phyloP scores from a whole-genome alignment of 352 stramenopile genomes.

The Globisporangium canariense region DNA sequence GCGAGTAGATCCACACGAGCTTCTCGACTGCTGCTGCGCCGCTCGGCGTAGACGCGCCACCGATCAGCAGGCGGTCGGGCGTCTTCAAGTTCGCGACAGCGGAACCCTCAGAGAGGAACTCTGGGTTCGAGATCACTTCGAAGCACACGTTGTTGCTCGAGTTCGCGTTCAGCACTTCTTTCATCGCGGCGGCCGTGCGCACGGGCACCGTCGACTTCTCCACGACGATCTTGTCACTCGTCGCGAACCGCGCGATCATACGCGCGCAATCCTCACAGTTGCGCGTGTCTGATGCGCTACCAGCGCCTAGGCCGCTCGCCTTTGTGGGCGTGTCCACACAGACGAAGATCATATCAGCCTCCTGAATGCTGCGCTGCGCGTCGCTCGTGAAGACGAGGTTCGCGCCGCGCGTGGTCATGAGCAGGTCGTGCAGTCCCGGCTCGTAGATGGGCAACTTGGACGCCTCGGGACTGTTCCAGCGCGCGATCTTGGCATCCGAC shows the following conservation, averaged over 20 bases:
- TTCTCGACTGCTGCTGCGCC: slow-evolving; percentile 88
- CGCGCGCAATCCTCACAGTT: slow-evolving; percentile 98
- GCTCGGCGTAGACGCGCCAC: slow-evolving; percentile 90
- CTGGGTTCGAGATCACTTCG: slow-evolving; percentile 98
- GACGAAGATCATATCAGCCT: slow-evolving; percentile 99
- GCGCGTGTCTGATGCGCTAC: slow-evolving; percentile 98
- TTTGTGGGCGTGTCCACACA: slow-evolving; percentile 99
- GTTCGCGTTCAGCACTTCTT: slow-evolving; percentile 94
- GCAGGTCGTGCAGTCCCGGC: slow-evolving; percentile 92
- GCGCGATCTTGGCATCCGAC: slow-evolving; percentile 94
- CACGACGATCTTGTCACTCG: slow-evolving; percentile 96
- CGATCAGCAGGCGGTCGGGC: slow-evolving; percentile 97
- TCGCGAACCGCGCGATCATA: slow-evolving; percentile 96
- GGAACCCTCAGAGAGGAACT: slow-evolving; percentile 99
- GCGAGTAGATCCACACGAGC: slow-evolving; percentile 95
- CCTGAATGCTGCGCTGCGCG: slow-evolving; percentile 95
- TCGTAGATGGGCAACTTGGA: slow-evolving; percentile 98
- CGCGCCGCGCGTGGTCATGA: slow-evolving; percentile 90
- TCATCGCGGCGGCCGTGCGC: slow-evolving; percentile 96
- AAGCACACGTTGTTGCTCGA: slow-evolving; percentile 90
- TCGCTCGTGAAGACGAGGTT: slow-evolving; percentile 99
- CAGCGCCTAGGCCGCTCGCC: slow-evolving; percentile 94
- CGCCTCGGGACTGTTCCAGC: slow-evolving; percentile 92
- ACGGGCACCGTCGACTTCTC: slow-evolving; percentile 99
- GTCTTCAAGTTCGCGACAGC: slow-evolving; percentile 95